phyloP scores from a whole-genome alignment of 116 monocot species.

The Dioscorea cayenensis region DNA sequence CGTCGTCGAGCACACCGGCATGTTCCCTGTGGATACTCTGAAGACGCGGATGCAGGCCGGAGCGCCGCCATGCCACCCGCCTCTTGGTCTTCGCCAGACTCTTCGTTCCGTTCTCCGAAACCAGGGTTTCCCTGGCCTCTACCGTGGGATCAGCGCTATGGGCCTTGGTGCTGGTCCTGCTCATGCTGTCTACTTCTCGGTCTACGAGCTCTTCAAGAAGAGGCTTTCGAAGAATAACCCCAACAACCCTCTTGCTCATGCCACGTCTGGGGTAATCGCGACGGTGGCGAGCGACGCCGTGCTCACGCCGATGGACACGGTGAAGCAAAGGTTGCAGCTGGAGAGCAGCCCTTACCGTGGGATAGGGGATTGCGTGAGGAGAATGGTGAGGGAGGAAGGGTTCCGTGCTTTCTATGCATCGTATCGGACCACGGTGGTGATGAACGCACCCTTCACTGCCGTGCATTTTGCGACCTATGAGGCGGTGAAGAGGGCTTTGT shows the following conservation, averaged over 20 bases:
- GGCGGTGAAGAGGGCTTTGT: conserved; percentile 65
- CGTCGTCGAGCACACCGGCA: conserved; percentile 43
- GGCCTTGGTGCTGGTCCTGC: conserved; percentile 87
- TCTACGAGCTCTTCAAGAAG: conserved; percentile 76
- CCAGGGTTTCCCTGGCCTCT: conserved; percentile 56
- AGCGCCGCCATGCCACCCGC: conserved; percentile 29
- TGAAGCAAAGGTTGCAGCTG: conserved; percentile 96
- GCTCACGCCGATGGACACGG: conserved; percentile 90
- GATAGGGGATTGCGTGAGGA: conserved; percentile 59
- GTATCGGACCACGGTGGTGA: conserved; percentile 82
- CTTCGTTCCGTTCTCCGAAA: conserved; percentile 29
- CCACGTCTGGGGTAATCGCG: conserved; percentile 68
- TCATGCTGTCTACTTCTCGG: conserved; percentile 93
- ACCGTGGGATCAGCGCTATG: conserved; percentile 89
- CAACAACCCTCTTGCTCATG: conserved; percentile 56
- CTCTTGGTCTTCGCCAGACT: conserved; percentile 33
- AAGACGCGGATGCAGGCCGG: conserved; percentile 88
- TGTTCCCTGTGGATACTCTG: conserved; percentile 61
- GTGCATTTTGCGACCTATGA: conserved; percentile 95
- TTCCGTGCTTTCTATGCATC: conserved; percentile 57
- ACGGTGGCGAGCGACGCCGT: conserved; percentile 86
- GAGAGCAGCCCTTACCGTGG: conserved; percentile 79
- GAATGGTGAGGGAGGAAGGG: conserved; percentile 80
- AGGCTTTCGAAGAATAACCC: conserved; percentile 39
- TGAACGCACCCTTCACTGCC: conserved; percentile 97